Conservation (phyloP, 148 eudicot genomes). For the Gaultheria prostrata region DNA sequence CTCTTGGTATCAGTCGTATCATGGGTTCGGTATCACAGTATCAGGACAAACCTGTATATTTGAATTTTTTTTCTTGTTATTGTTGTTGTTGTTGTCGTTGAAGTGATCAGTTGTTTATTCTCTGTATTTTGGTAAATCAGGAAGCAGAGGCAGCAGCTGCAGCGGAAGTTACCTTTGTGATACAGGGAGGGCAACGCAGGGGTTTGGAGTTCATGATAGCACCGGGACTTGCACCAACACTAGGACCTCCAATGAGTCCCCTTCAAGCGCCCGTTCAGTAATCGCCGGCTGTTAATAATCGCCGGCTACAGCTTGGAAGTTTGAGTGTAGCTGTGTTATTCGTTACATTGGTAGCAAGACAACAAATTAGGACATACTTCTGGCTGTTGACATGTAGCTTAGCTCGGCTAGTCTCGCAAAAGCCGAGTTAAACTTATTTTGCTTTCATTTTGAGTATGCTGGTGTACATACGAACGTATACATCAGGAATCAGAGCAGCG, state of each 20-base stretch:
- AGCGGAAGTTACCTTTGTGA: constrained; percentile 65
- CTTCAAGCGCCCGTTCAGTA: constrained; percentile 37
- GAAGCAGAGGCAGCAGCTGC: constrained; percentile 65
- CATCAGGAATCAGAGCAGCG: neutral
- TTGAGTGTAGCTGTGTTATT: neutral
- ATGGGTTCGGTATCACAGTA: neutral
- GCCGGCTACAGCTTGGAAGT: neutral
- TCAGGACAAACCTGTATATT: neutral
- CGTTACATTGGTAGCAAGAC: neutral
- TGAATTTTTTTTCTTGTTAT: too few species aligned
- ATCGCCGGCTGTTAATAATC: neutral
- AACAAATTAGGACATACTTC: neutral
- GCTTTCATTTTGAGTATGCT: neutral
- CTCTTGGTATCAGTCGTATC: constrained; percentile 1
- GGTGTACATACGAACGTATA: neutral
- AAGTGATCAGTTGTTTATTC: neutral
- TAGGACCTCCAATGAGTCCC: constrained; percentile 27
- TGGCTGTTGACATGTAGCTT: neutral
- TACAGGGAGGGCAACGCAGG: constrained; percentile 63
- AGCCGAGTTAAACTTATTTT: neutral
- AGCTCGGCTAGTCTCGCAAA: constrained; percentile 5
- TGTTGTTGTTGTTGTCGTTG: too few species aligned
- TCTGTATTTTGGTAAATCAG: constrained; percentile 29
- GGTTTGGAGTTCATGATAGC: constrained; percentile 65
- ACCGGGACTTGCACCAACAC: constrained; percentile 31